phyloP scores from a whole-genome alignment of 768 basidiomycete genomes.

The Asterophora lycoperdoides region DNA sequence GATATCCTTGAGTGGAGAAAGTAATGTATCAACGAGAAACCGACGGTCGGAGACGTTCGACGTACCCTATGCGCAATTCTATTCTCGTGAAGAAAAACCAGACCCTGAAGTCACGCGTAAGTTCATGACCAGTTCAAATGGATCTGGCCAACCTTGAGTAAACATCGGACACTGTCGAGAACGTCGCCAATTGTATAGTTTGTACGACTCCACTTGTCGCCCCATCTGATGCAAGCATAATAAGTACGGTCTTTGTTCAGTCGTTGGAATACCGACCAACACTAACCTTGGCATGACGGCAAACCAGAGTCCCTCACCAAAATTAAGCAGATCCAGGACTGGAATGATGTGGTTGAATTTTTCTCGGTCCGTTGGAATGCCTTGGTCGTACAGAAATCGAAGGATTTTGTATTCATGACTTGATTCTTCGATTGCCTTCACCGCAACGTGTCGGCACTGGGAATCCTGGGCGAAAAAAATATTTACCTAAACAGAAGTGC shows the following conservation, averaged over 20 bases:
- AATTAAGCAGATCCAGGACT: constrained; percentile 5
- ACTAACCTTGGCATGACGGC: constrained; percentile 9
- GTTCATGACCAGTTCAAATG: too few relatives aligned
- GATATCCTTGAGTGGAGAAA: constrained; percentile 2
- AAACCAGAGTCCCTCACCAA: constrained; percentile 1
- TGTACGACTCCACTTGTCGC: neutral
- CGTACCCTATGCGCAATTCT: constrained; percentile 1
- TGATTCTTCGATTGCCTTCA: constrained; percentile 21
- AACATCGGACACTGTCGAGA: neutral
- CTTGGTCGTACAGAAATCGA: constrained; percentile 16
- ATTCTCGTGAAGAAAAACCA: neutral
- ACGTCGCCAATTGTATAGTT: constrained; percentile 1
- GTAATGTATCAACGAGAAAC: neutral
- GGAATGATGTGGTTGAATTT: constrained; percentile 8
- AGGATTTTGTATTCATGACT: constrained; percentile 23
- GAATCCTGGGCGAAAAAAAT: constrained; percentile 17
- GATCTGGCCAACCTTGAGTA: constrained; percentile 13
- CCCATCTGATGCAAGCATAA: constrained; percentile 4
- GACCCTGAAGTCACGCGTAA: too few relatives aligned
- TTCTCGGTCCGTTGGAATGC: neutral
- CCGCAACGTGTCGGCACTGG: constrained; percentile 19
- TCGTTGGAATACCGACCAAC: too few relatives aligned
- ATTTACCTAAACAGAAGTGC: too few relatives aligned
- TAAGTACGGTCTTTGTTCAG: too few relatives aligned
- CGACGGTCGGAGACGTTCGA: neutral